Conservation (phyloP, 495 filamentous ascomycete species). For the Podospora fimiseda region DNA sequence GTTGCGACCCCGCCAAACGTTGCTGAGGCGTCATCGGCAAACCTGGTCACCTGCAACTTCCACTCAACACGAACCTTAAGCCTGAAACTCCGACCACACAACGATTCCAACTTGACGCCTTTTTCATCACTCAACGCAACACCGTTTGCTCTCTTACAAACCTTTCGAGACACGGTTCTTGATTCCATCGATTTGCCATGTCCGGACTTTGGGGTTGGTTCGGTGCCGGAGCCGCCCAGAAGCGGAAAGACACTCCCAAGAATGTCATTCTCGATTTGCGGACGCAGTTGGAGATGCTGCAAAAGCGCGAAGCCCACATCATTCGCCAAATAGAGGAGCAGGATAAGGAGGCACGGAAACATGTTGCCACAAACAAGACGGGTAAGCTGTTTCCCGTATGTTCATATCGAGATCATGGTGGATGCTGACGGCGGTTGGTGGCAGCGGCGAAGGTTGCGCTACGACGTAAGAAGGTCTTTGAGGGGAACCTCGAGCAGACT, state of each 20-base stretch:
- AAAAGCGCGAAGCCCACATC: slow-evolving; percentile 90
- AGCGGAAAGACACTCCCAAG: slow-evolving; percentile 90
- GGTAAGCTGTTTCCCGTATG: slow-evolving; percentile 49
- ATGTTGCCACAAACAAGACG: slow-evolving; percentile 82
- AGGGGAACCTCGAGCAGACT: slow-evolving; percentile 86
- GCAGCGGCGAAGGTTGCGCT: slow-evolving; percentile 87
- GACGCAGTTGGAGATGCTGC: slow-evolving; percentile 89
- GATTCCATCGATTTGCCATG: slow-evolving; percentile 31
- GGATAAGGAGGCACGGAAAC: slow-evolving; percentile 84
- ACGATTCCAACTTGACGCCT: too few relatives aligned
- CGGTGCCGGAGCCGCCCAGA: slow-evolving; percentile 69
- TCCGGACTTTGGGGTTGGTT: slow-evolving; percentile 78
- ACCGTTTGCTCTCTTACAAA: neutral
- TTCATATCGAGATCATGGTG: neutral
- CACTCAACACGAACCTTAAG: slow-evolving; percentile 5
- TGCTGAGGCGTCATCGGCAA: slow-evolving; percentile 28
- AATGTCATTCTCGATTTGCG: slow-evolving; percentile 89
- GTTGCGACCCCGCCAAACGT: slow-evolving; percentile 25
- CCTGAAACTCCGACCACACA: neutral
- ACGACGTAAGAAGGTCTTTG: slow-evolving; percentile 87
- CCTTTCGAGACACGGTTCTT: neutral
- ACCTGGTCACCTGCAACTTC: slow-evolving; percentile 20
- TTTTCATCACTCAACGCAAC: neutral
- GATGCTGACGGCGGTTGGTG: slow-evolving; percentile 14
- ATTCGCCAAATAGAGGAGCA: slow-evolving; percentile 91